Base-by-base conservation (phyloP, 805 yeast species). In the Candida coquimbonensis region DNA sequence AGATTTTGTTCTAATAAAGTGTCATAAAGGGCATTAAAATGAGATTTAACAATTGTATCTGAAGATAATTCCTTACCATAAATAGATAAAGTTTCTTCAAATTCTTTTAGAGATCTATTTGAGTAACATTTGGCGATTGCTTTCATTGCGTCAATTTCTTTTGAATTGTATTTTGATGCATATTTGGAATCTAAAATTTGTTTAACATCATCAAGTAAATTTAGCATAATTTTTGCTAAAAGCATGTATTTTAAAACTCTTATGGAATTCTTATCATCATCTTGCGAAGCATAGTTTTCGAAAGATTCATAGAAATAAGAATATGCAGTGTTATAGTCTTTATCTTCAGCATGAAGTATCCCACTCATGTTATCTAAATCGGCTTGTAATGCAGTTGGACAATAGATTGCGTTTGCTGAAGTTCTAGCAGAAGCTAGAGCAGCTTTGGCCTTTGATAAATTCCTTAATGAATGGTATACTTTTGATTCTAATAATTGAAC, bases 321-420 rank as follows among this genome's bases (percentile, higher is more conserved):
- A 61, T 77, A 93, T 12, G 98, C 96, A 11, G 99, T 93, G 62
- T 87, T 86, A 69, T 87, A 95, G 65, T 93, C 99, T 64, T 87
- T 87, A 58, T 93, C 98, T 66, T 93, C 97, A 35, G 97, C 96
- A 68, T 91, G 95, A 51, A 93, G 75, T 46, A 91, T 81, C 55
- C 99, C 99, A 62, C 95, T 83, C 83, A 91, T 89, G 68, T 87
- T 78, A 63, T 93, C 99, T 45, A 93, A 75, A 61, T 89, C 96
- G 1, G 98, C 98, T 67, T 93, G 96, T 56, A 84, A 75, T 43
- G 81, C 71, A n/a, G 97, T 86, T 9, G 98, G 96, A 58, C 96
- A 87, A 69, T 90, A 95, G 43, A 93, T 87, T 21, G 97, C 78
- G 64, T 93, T 95, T n/a, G 99, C 99, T 3, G 95, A 84, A 0